phyloP scores from a whole-genome alignment of 2,329 filamentous ascomycete species.

The Hypoxylon sp. region DNA sequence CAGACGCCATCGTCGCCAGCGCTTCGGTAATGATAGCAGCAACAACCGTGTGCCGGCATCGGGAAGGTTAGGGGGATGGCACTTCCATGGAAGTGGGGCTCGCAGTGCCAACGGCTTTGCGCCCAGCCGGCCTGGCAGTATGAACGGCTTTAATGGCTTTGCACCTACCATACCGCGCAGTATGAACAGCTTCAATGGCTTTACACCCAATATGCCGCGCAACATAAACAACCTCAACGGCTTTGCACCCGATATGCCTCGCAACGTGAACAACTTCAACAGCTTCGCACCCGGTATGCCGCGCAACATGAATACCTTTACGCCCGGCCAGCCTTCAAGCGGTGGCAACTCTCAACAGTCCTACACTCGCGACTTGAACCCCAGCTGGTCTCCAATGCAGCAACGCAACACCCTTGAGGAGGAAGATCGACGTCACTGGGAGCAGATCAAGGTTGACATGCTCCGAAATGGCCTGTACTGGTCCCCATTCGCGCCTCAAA shows the following conservation, averaged over 20 bases:
- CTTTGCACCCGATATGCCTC: background rate
- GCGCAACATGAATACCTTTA: no score
- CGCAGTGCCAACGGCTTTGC: background rate
- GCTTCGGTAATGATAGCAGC: background rate
- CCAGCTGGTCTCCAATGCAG: background rate
- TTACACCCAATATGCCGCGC: background rate
- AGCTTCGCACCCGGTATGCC: background rate
- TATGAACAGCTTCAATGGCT: no score
- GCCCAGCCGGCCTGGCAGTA: background rate
- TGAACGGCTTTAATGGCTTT: background rate
- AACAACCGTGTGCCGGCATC: background rate
- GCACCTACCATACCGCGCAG: background rate
- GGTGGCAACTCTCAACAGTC: no score
- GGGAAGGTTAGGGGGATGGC: background rate
- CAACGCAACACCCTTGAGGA: slow-evolving; percentile 45
- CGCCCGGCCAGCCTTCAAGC: no score
- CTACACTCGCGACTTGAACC: background rate
- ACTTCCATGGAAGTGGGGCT: background rate
- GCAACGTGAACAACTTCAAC: background rate
- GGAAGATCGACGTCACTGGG: slow-evolving; percentile 55
- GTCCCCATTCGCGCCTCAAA: slow-evolving; percentile 58
- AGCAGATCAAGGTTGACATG: slow-evolving; percentile 57
- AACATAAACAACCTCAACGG: no score
- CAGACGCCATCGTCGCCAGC: background rate
- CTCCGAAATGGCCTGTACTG: slow-evolving; percentile 56